Conservation (phyloP, 495 filamentous ascomycete species). For the Penicillium fimorum region DNA sequence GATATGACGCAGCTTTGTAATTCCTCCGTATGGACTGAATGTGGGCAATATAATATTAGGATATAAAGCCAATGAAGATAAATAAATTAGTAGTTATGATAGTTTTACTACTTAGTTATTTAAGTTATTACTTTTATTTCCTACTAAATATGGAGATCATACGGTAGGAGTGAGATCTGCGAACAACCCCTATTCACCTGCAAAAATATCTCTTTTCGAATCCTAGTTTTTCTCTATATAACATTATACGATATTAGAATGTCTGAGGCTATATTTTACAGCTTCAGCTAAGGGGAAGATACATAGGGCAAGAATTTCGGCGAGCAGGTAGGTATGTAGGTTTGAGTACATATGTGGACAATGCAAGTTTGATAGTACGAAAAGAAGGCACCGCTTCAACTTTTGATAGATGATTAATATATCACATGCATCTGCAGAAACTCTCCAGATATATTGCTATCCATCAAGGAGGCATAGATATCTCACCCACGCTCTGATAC, state of each 20-base stretch:
- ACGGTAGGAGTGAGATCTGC: neutral
- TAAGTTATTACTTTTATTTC: neutral
- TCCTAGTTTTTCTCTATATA: neutral
- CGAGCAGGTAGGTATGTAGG: neutral
- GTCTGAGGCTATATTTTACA: neutral
- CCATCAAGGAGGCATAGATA: constrained; percentile 3
- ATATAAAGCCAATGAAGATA: neutral
- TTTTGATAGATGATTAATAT: neutral
- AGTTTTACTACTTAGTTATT: neutral
- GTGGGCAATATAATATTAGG: neutral
- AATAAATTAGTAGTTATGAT: neutral
- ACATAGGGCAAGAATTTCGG: neutral
- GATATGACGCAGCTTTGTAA: constrained; percentile 24
- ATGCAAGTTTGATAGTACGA: neutral
- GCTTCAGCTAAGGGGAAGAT: neutral
- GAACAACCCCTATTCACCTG: neutral
- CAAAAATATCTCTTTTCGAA: neutral
- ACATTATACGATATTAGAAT: neutral
- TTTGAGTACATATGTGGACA: neutral
- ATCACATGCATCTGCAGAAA: neutral
- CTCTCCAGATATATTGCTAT: neutral
- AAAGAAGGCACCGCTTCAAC: neutral
- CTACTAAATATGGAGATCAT: neutral
- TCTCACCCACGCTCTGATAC: constrained; percentile 17
- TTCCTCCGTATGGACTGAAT: neutral